Evolutionary conservation across 2,329 filamentous ascomycete species (phyloP).

Genomic region (Curvularia spicifera): DNA sequence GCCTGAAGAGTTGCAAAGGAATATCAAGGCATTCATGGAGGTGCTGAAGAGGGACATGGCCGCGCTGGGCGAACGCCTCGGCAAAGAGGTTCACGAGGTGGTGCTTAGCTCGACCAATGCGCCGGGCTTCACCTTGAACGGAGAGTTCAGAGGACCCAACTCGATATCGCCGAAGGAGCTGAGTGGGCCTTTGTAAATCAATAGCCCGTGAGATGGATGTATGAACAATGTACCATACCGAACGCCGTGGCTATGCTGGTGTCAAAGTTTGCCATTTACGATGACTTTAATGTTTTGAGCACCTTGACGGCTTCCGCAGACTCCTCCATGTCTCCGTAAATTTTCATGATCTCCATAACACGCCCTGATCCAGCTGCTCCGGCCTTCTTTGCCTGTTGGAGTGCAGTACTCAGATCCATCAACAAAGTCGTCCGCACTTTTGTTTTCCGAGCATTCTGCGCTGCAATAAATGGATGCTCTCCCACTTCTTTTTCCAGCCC

Average conservation of each 20-base stretch:
- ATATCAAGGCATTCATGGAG: slow-evolving; percentile 78
- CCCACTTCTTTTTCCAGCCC: slow-evolving; percentile 60
- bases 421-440: slow-evolving; percentile 68
- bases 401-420: slow-evolving; percentile 67
- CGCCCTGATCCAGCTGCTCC: slow-evolving; percentile 50
- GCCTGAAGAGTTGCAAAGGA: slow-evolving; percentile 82
- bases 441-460: slow-evolving; percentile 62
- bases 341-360: slow-evolving; percentile 62
- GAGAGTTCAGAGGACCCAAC: slow-evolving; percentile 68
- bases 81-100: slow-evolving; percentile 76
- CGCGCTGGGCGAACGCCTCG: slow-evolving; percentile 66
- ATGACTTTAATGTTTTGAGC: slow-evolving; percentile 52
- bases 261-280: slow-evolving; percentile 22
- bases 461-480: slow-evolving; percentile 67
- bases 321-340: slow-evolving; percentile 68
- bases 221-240: slow-evolving; percentile 45
- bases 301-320: slow-evolving; percentile 64
- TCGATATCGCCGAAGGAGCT: slow-evolving; percentile 51
- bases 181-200: slow-evolving; percentile 41
- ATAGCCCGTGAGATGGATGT: slow-evolving; percentile 33
- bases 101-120: slow-evolving; percentile 86
- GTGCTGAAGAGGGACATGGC: slow-evolving; percentile 79
- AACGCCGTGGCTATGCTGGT: slow-evolving; percentile 58
- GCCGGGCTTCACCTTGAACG: slow-evolving; percentile 85
- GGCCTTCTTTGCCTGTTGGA: slow-evolving; percentile 62